Evolutionary conservation across 1,284 basidiomycete species (phyloP).

Genomic region (Leccinum fallax): DNA sequence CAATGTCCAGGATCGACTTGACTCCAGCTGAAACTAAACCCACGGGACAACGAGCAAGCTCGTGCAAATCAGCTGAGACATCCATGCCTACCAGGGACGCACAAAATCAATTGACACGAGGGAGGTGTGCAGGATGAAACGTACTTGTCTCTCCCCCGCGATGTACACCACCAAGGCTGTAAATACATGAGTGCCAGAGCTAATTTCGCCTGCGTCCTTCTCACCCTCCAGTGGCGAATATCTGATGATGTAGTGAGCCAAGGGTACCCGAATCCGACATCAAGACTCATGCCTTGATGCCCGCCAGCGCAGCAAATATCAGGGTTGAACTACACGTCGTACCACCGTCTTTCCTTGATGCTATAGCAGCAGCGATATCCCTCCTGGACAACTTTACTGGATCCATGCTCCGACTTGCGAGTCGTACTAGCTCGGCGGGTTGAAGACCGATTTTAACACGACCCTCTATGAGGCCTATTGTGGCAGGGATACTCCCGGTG

Average conservation of each 20-base stretch:
- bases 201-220: conserved; percentile 17
- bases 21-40: conserved; percentile 93
- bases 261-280: background rate
- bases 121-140: conserved; percentile 27
- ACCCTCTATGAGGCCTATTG: conserved; percentile 86
- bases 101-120: background rate
- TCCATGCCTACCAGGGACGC: conserved; percentile 75
- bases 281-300: conserved; percentile 66
- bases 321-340: conserved; percentile 92
- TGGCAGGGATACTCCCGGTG: conserved; percentile 84
- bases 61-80: conserved; percentile 88
- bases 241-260: conserved; percentile 41
- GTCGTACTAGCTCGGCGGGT: conserved; percentile 62
- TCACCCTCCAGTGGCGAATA: conserved; percentile 83
- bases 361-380: conserved; percentile 82
- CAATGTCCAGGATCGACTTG: conserved; percentile 96
- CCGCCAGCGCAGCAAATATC: conserved; percentile 78
- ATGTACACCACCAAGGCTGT: conserved; percentile 88
- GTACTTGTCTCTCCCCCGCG: conserved; percentile 86
- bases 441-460: conserved; percentile 86
- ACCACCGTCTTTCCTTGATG: conserved; percentile 75
- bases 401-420: conserved; percentile 61
- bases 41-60: conserved; percentile 83
- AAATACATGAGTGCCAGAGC: conserved; percentile 15
- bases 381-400: conserved; percentile 84